phyloP scores from a whole-genome alignment of 805 yeast genomes.

The Tetrapisispora namnaoensis region DNA sequence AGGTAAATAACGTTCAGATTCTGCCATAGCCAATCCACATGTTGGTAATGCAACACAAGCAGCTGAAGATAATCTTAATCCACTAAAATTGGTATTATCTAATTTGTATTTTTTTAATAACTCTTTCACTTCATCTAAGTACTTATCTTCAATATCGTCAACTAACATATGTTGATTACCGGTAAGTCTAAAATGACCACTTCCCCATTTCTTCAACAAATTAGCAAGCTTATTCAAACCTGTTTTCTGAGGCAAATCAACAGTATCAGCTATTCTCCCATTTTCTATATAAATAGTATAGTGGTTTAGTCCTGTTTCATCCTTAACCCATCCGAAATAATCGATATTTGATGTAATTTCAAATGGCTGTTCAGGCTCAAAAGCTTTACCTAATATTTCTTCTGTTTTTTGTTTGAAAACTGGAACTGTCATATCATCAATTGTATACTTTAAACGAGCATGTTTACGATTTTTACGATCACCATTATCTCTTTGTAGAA shows the following conservation, averaged over 20 bases:
- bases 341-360: constrained; percentile 82
- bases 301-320: constrained; percentile 75
- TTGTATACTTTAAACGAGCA: constrained; percentile 93
- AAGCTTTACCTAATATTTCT: constrained; percentile 66
- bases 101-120: constrained; percentile 64
- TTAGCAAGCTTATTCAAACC: constrained; percentile 77
- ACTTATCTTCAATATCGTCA: constrained; percentile 61
- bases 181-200: constrained; percentile 85
- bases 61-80: constrained; percentile 79
- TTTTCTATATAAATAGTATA: constrained; percentile 92
- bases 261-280: constrained; percentile 91
- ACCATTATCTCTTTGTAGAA: constrained; percentile 90
- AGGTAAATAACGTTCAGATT: constrained; percentile 84
- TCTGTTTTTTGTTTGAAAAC: constrained; percentile 73
- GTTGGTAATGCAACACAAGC: constrained; percentile 99
- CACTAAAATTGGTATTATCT: constrained; percentile 76
- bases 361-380: constrained; percentile 60
- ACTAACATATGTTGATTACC: constrained; percentile 91
- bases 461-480: constrained; percentile 95
- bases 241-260: constrained; percentile 79
- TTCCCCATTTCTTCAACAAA: constrained; percentile 45
- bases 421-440: constrained; percentile 88
- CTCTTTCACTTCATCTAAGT: constrained; percentile 50
- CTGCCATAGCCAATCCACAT: constrained; percentile 98
- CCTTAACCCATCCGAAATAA: constrained; percentile 88